Percentiles rank a stretch among this genome's conserved stretches.
These are phyloP conservation scores for Rubia peregrina DNA, from an alignment of 305 asterid species.

Conservation along the genomic window DNA sequence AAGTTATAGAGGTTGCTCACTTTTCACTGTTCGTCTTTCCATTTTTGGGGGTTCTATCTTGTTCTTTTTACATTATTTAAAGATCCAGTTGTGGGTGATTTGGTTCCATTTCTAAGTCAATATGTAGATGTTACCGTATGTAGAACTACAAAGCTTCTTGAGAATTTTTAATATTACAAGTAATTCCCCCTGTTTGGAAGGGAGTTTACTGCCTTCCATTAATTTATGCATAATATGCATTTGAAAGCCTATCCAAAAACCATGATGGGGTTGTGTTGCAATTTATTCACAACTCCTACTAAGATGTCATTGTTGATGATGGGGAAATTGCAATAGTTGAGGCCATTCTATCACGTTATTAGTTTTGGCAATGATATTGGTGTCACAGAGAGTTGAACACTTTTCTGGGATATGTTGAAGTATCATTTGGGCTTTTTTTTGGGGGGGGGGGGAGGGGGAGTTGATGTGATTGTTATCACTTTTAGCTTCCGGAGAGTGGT, in stretches of 20 bases:
- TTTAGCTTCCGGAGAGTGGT: neutral
- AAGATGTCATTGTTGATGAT: neutral
- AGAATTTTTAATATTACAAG: neutral
- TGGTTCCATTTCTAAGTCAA: neutral
- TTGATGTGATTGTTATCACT: neutral
- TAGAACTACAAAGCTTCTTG: slow-evolving; percentile 1
- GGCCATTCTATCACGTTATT: neutral
- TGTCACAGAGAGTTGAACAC: neutral
- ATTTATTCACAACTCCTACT: neutral
- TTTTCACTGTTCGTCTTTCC: slow-evolving; percentile 15
- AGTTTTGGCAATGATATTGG: neutral
- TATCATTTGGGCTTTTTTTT: neutral
- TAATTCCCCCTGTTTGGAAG: neutral
- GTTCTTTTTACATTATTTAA: neutral
- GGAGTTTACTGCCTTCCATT: neutral
- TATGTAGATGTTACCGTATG: neutral
- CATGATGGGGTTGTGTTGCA: neutral
- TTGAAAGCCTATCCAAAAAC: neutral
- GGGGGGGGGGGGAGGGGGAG: no score
- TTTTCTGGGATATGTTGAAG: neutral
- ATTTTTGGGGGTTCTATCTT: neutral
- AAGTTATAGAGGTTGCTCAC: slow-evolving; percentile 65
- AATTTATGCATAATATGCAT: neutral
- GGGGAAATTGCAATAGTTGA: neutral
- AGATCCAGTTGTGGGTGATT: neutral